These are phyloP conservation scores for Geotrichum histeridarum DNA, from an alignment of 1,139 yeast genomes.

Conservation along the genomic window DNA sequence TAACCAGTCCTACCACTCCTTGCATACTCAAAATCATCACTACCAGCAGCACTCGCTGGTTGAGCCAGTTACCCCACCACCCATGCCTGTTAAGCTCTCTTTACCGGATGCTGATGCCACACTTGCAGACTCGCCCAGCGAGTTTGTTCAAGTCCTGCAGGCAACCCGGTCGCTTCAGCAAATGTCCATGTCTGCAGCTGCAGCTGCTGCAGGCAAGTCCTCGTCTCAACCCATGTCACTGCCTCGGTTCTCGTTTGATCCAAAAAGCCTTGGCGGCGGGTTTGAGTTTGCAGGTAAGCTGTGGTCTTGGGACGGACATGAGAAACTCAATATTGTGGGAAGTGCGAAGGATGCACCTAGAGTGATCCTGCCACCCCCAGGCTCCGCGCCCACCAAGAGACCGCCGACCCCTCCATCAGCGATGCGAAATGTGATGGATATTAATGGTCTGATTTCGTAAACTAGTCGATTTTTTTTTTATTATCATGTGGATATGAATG, in stretches of 20 bases:
- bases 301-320: constrained; percentile 41
- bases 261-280: constrained; percentile 24
- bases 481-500: neutral
- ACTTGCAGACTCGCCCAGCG: constrained; percentile 32
- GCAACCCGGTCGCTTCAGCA: constrained; percentile 42
- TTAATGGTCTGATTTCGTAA: constrained; percentile 22
- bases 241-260: neutral
- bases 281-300: constrained; percentile 40
- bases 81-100: constrained; percentile 27
- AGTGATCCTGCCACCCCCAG: constrained; percentile 15
- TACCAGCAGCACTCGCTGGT: neutral
- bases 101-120: constrained; percentile 23
- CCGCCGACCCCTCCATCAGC: constrained; percentile 1
- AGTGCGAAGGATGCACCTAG: constrained; percentile 13
- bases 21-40: neutral
- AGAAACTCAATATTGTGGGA: constrained; percentile 30
- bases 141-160: constrained; percentile 38
- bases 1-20: constrained; percentile 3
- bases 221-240: neutral
- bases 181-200: constrained; percentile 29
- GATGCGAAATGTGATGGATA: constrained; percentile 23
- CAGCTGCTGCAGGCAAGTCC: neutral
- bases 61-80: constrained; percentile 24
- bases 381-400: constrained; percentile 10
- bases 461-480: constrained; percentile 1